These are phyloP conservation scores for Sugiyamaella floridensis DNA, from an alignment of 805 yeast genomes.

Conservation along the genomic window DNA sequence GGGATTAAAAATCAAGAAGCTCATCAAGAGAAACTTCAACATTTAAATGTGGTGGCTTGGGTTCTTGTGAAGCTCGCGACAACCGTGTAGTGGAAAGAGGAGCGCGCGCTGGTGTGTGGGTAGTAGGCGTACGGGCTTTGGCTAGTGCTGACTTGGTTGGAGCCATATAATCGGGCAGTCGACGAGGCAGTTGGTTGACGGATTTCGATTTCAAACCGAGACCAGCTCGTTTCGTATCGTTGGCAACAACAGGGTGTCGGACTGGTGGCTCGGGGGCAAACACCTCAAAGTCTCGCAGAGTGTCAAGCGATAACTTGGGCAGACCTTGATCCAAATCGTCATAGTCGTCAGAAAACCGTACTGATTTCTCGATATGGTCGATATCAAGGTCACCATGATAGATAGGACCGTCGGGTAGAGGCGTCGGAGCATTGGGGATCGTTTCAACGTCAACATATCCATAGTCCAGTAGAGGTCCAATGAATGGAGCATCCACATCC, in stretches of 20 bases:
- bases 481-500: not conserved
- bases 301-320: not conserved
- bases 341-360: not conserved
- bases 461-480: not conserved
- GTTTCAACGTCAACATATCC: slow-evolving; percentile 14
- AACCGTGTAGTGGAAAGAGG: not conserved
- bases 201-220: not conserved
- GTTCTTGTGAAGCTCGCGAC: not conserved
- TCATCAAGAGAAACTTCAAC: not conserved
- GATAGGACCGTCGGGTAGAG: slow-evolving; percentile 14
- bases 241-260: not conserved
- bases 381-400: slow-evolving; percentile 17
- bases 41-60: not conserved
- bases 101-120: not conserved
- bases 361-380: slow-evolving; percentile 6
- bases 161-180: slow-evolving; percentile 14
- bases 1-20: slow-evolving; percentile 3
- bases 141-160: slow-evolving; percentile 18
- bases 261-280: not conserved
- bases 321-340: not conserved
- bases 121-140: not conserved
- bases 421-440: slow-evolving; percentile 11
- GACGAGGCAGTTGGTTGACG: not conserved
- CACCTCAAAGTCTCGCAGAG: not conserved
- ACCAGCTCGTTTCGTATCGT: not conserved